Base-by-base conservation (phyloP, 1,284 basidiomycete genomes). In the Ganoderma leucocontextum region DNA sequence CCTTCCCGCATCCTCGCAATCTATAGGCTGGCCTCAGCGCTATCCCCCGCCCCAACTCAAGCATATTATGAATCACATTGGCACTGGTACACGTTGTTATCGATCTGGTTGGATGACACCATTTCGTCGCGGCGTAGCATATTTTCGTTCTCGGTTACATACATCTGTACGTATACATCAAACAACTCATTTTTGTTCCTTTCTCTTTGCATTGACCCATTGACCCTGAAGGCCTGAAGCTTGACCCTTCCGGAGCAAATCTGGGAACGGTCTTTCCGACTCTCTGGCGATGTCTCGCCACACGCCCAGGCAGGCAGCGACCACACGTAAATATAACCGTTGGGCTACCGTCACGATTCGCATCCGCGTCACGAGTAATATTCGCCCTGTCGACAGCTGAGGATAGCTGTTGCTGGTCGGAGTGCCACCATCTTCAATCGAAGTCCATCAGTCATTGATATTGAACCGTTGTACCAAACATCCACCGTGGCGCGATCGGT, bases 81-180 rank as follows among this genome's bases (percentile, higher is more conserved):
- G 47, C 60, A 42, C 47, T 22, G 58, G 58, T 53, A 66, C 29
- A 35, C 17, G 52, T 19, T 35, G 52, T 19, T 35, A 55, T 55
- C 15, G 52, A 33, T 33, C 6, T 15, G 52, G 52, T 17, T 35
- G 29, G 29, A 17, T 17, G 47, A 25, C 17, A n/a, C 44, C 44
- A 17, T n/a, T 22, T 47, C 19, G 44, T 47, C n/a, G 17, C 33
- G 29, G 52, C 52, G 7, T 35, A 55, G 17, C 33, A 35, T 52
- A 52, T 55, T 22, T 4, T 47, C 19, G 44, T 29, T 55, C 29
- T 55, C 17, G 29, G 15, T 29, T 19, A 33, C 33, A 33, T 12
- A 53, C 29, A 35, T 19, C 33, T 55, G 13, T 55, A n/a, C n/a
- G n/a, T n/a, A n/a, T n/a, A 55, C 52, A 55, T 55, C 33, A 29